A percentile compares a stretch with the other conserved stretches of the same genome.
phyloP scores from a whole-genome alignment of 129 eudicot species.

The Flaveria bidentis region DNA sequence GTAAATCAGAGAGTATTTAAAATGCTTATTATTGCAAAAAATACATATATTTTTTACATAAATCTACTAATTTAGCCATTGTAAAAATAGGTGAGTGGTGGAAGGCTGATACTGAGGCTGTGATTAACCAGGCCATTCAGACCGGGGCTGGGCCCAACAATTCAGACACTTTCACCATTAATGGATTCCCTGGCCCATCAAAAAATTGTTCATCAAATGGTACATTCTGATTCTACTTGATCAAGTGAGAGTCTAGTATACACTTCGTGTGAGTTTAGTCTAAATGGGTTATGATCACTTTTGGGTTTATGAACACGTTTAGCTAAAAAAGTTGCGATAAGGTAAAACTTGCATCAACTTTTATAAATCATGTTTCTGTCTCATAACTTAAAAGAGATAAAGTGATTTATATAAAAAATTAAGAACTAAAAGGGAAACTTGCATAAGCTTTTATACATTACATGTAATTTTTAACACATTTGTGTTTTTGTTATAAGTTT shows the following conservation, averaged over 20 bases:
- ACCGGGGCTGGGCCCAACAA: conserved; percentile 67
- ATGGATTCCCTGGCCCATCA: conserved; percentile 67
- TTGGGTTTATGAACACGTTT: no score
- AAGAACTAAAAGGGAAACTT: no score
- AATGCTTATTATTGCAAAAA: background rate
- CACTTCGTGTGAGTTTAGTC: no score
- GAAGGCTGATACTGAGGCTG: conserved; percentile 67
- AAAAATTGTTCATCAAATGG: conserved; percentile 62
- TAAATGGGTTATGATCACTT: no score
- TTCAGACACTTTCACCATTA: conserved; percentile 64
- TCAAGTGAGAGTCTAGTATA: no score
- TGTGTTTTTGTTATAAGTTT: background rate
- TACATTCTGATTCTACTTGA: background rate
- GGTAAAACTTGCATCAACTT: no score
- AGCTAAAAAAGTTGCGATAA: no score
- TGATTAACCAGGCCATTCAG: conserved; percentile 60
- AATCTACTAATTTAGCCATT: background rate
- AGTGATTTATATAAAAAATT: no score
- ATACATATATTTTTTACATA: no score
- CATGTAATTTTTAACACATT: background rate
- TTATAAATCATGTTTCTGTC: no score
- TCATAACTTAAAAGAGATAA: no score
- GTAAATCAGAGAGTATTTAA: conserved; percentile 30
- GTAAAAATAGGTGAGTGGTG: conserved; percentile 68
- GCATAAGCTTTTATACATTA: no score